Evolutionary conservation across 108 stramenopile genomes (phyloP).

Genomic region (Ochromonas danica): DNA sequence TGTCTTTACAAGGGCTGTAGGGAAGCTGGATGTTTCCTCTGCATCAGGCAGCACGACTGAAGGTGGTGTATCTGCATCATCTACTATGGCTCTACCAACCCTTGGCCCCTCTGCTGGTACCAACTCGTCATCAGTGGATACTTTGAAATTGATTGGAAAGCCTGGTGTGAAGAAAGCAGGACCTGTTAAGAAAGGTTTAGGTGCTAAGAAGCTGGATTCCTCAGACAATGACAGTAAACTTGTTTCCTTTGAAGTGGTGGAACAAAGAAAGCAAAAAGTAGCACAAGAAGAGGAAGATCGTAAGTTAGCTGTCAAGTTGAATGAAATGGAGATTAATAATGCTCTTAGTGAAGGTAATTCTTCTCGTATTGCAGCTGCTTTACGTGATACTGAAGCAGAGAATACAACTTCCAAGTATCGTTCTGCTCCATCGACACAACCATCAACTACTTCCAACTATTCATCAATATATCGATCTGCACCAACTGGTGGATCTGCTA

Average conservation of each 20-base stretch:
- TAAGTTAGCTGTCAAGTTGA: not conserved
- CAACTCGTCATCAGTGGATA: no score
- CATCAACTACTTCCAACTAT: not conserved
- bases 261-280: not conserved
- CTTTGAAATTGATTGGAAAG: no score
- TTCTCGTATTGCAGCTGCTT: not conserved
- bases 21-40: no score
- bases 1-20: no score
- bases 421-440: not conserved
- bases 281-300: conserved; percentile 20
- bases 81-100: no score
- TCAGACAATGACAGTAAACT: not conserved
- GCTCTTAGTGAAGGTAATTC: not conserved
- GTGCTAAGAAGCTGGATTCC: conserved; percentile 9
- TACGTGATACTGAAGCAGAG: not conserved
- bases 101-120: no score
- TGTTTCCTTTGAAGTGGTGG: conserved; percentile 23
- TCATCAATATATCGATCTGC: not conserved
- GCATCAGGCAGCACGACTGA: no score
- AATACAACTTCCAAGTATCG: not conserved
- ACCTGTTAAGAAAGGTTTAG: conserved; percentile 27
- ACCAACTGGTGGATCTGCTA: not conserved
- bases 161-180: no score
- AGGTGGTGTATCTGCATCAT: no score
- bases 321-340: not conserved